Percentiles rank a stretch among this genome's conserved stretches.
Conservation (phyloP, 192 early-diverging fungal species). For the Podila horticola region DNA sequence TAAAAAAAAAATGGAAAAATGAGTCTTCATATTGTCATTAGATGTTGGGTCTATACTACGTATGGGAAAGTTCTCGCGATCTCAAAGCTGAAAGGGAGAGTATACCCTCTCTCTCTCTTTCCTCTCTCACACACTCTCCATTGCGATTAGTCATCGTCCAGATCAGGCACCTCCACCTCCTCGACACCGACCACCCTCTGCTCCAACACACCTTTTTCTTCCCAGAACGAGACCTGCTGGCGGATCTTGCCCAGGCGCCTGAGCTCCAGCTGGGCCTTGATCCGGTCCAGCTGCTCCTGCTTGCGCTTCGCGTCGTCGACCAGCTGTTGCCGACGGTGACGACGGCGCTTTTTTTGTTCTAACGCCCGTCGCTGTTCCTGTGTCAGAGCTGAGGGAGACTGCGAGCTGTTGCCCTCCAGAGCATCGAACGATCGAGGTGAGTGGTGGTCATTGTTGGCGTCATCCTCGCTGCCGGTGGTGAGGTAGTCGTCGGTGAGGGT, state of each 20-base stretch:
- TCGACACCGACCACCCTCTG: constrained; percentile 30
- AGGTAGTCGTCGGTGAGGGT: not conserved
- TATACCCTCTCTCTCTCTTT: not conserved
- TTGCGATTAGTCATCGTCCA: not conserved
- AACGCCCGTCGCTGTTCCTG: not conserved
- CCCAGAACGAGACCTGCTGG: constrained; percentile 39
- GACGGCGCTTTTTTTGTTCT: not conserved
- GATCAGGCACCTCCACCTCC: constrained; percentile 8
- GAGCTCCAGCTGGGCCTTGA: constrained; percentile 26
- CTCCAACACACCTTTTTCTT: constrained; percentile 35
- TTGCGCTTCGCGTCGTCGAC: constrained; percentile 46
- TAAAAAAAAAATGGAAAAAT: no score
- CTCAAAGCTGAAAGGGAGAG: not conserved
- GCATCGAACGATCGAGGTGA: not conserved
- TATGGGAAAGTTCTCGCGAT: no score
- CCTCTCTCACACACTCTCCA: not conserved
- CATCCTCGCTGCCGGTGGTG: not conserved
- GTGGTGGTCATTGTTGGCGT: no score
- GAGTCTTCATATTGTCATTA: not conserved
- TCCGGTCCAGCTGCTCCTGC: constrained; percentile 36
- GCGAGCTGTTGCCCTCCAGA: not conserved
- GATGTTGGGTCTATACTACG: not conserved
- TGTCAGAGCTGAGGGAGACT: not conserved
- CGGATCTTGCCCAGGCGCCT: constrained; percentile 30
- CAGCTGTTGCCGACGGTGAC: constrained; percentile 7